Evolutionary conservation across 2,329 filamentous ascomycete genomes (phyloP), one percentile per base, ranked within the genome.

Genomic region (Leptographium lundbergii): DNA sequence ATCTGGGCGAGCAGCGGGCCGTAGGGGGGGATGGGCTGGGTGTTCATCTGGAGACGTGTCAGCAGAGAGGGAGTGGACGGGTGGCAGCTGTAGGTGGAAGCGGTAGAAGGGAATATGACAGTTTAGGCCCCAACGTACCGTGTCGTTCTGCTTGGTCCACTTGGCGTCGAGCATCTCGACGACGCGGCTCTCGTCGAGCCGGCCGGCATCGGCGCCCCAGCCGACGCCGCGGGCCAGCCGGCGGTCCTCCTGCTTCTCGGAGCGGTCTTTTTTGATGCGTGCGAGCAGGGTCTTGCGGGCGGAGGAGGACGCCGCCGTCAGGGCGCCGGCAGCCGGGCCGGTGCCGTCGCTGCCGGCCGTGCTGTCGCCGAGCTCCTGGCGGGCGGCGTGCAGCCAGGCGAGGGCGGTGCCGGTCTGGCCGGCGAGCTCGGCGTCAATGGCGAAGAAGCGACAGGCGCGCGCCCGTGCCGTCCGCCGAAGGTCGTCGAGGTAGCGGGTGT

Each of bases 91-190:
- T n/a, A n/a, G n/a, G n/a, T n/a, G n/a, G n/a, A n/a, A n/a, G n/a
- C n/a, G n/a, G n/a, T 7, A 34, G 19, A 19, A 13, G 39, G 10
- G 11, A 19, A 4, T 13, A 19, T 3, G 10, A 42, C 5, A 42
- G 11, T 42, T 4, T 7, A 42, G 4, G 17, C 36, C 5, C 36
- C 6, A 1, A 63, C 82, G 74, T 73, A 95, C 89, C 22, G 89
- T 95, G 71, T 96, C 90, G 68, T 99, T 99, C 72, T 91, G 84
- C 73, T 91, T 94, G 62, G 82, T 84, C 92, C 94, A 96, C 70
- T 96, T 96, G 45, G 78, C 80, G 66, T 95, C 82, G 39, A 99
- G 74, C 84, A 94, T 89, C 66, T 94, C 88, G 57, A 96, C 78
- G 2, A 97, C 87, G 59, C 91, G 80, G 2, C 80, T 84, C 72